Base-by-base conservation (phyloP, 2,329 filamentous ascomycete genomes). In the Botrytis pseudocinerea region DNA sequence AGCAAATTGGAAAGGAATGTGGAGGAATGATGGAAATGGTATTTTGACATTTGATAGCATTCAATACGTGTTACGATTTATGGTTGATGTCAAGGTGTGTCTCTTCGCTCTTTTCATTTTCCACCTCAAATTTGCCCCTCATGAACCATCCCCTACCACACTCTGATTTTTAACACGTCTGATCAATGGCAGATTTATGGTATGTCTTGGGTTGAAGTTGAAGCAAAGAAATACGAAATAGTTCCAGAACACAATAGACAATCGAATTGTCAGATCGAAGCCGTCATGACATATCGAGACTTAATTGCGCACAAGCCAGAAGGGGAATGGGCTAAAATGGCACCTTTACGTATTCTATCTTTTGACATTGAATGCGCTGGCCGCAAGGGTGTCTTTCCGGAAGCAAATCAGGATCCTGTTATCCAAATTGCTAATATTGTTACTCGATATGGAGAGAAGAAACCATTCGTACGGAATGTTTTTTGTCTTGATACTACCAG, bases 341-440 rank as follows among this genome's bases (percentile, higher is more conserved):
- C 97, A 0, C 96, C 96, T 0, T 85, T 99, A 5, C 91, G 96
- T 75, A 92, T 97, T 64, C 84, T 99, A 63, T 98, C 96, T 7
- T 98, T 99, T 80, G 96, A 99, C 88, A 99, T 99, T 78, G 96
- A 99, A 83, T 99, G 96, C 82, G 96, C 96, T 78, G 96, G 96
- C 69, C 92, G 97, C 78, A 98, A 99, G 83, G 96, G 96, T 76
- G 92, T 99, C 80, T 99, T 99, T 80, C 96, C 97, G 0, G 96
- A 99, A 82, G 91, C 97, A 16, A 90, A 95, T 74, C 85, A 93
- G 32, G 96, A 99, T 79, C 94, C 95, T 0, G 95, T 99, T 76
- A 99, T 99, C 77, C 96, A 99, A 82, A 99, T 99, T 76, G 96
- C 96, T 73, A 98, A 98, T 79, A 90, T 98, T 9, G 95, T 99